Base-by-base conservation (phyloP, 2,329 filamentous ascomycete genomes). In the Monilinia fructicola region DNA sequence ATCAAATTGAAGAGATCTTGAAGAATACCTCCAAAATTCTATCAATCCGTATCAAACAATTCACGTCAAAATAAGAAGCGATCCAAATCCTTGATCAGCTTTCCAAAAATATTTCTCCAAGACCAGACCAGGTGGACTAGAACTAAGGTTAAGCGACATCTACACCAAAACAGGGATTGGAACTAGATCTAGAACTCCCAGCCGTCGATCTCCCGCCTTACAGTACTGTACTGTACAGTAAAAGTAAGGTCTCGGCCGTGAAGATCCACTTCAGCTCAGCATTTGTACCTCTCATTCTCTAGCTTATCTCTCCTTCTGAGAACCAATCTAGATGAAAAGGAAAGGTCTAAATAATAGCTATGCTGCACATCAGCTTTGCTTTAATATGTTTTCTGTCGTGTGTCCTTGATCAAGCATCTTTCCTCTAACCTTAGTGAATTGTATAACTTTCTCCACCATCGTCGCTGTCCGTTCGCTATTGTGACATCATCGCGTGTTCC, bases 121-220 rank as follows among this genome's bases (percentile, higher is more conserved):
- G 11, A 18, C 58, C 44, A 31, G 26, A 28, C n/a, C n/a, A n/a
- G n/a, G n/a, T n/a, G n/a, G n/a, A n/a, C 26, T 38, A 38, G 6
- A 16, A 16, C 4, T 42, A 60, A 60, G 31, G 26, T 5, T 10
- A 23, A 21, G 23, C 44, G 18, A 12, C 31, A 35, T 35, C 31
- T 35, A 35, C 6, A 38, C 5, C 53, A 23, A 11, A 1, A 44
- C 28, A 28, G 46, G 10, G 2, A 14, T n/a, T 4, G 23, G 35
- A 6, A 35, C n/a, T n/a, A 35, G 44, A 21, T 48, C 23, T 50
- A 26, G 16, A 38, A 21, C 21, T 31, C 40, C 31, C 58, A 50
- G 21, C 58, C 28, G 44, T 60, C 58, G 44, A 60, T 50, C 58
- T 60, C 28, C 58, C 58, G 58, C 28, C 26, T 26, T 50, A 28